A percentile compares a stretch with the other conserved stretches of the same genome.
Evolutionary conservation across 805 yeast genomes (phyloP).

Genomic region (Debaryomyces prosopidis): DNA sequence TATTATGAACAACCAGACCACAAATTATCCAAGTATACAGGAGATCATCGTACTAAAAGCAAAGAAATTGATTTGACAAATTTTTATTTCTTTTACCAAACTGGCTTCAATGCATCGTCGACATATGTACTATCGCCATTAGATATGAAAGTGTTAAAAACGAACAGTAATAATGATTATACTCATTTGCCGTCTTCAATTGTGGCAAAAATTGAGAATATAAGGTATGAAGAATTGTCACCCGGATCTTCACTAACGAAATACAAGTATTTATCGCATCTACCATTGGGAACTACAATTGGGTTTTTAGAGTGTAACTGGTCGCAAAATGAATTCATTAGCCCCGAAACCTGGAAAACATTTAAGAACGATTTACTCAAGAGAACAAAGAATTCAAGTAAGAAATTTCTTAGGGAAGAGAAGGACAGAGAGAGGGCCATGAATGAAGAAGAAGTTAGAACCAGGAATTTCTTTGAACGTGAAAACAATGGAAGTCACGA

Average conservation of each 20-base stretch:
- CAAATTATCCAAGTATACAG: neutral
- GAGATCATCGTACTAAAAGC: neutral
- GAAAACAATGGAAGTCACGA: constrained; percentile 50
- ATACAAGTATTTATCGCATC: constrained; percentile 73
- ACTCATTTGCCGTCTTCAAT: constrained; percentile 67
- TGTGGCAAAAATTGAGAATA: constrained; percentile 64
- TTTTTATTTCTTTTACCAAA: constrained; percentile 75
- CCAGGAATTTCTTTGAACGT: constrained; percentile 56
- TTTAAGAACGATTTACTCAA: constrained; percentile 58
- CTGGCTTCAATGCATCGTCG: constrained; percentile 62
- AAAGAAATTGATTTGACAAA: constrained; percentile 12
- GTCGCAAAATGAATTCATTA: constrained; percentile 41
- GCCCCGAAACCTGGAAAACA: constrained; percentile 35
- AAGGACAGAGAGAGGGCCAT: constrained; percentile 57
- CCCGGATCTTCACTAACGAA: constrained; percentile 59
- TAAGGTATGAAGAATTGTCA: constrained; percentile 63
- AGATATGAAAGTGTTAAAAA: constrained; percentile 72
- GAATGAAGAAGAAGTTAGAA: constrained; percentile 55
- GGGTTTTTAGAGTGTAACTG: constrained; percentile 88
- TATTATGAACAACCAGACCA: constrained; percentile 18
- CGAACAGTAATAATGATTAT: constrained; percentile 59
- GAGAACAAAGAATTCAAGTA: constrained; percentile 51
- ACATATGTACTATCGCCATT: constrained; percentile 73
- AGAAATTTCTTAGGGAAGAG: constrained; percentile 60
- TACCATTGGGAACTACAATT: constrained; percentile 82